Percentiles rank a stretch among this genome's conserved stretches.
phyloP scores from a whole-genome alignment of 257 asterid species.

The Solanum chaucha region DNA sequence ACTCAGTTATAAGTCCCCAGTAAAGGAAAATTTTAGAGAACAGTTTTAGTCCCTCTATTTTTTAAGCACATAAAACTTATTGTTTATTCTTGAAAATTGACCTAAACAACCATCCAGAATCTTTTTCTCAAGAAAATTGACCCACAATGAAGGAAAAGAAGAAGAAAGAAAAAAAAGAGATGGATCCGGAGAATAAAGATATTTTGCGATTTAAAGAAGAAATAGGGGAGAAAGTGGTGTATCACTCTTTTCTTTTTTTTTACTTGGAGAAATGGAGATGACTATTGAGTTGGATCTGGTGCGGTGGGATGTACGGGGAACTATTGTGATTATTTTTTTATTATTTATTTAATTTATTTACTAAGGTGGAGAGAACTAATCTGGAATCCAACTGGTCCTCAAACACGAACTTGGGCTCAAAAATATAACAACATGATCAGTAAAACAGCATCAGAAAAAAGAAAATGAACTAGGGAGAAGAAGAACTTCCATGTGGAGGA shows the following conservation, averaged over 20 bases:
- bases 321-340: not conserved
- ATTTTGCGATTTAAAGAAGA: not conserved
- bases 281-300: constrained; percentile 24
- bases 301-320: constrained; percentile 15
- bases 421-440: no score
- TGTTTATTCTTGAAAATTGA: not conserved
- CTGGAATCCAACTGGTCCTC: no score
- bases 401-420: no score
- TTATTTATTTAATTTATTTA: not conserved
- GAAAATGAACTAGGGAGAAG: not conserved
- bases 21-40: not conserved
- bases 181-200: not conserved
- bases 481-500: not conserved
- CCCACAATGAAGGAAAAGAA: not conserved
- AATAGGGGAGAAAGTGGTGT: not conserved
- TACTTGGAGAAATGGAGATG: constrained; percentile 1
- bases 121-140: not conserved
- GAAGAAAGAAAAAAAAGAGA: not conserved
- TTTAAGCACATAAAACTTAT: not conserved
- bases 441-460: not conserved
- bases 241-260: not conserved
- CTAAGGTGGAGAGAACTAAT: no score
- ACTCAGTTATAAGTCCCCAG: not conserved
- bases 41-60: not conserved
- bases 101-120: not conserved